phyloP scores from a whole-genome alignment of 495 filamentous ascomycete species.

The Lasiosphaeriaceae sp. region DNA sequence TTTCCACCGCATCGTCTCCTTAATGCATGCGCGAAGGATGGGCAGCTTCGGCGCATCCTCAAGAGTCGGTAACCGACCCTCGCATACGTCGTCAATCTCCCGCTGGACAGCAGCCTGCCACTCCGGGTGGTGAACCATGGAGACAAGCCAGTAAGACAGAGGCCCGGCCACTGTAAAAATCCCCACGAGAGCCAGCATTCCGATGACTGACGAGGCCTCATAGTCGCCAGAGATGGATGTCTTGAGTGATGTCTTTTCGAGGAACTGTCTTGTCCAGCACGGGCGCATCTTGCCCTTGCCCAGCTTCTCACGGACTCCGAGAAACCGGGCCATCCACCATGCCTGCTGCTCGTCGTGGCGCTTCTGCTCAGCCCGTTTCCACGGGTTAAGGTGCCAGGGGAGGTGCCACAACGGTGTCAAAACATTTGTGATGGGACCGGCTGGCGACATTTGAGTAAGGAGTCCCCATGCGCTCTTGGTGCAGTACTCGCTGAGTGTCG shows the following conservation, averaged over 20 bases:
- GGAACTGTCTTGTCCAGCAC: constrained; percentile 35
- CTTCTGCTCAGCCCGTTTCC: constrained; percentile 37
- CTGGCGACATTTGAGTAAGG: constrained; percentile 40
- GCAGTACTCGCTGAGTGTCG: constrained; percentile 30
- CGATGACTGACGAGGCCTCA: constrained; percentile 37
- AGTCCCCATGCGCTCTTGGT: constrained; percentile 37
- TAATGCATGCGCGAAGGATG: constrained; percentile 48
- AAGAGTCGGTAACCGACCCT: constrained; percentile 34
- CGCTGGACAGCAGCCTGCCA: constrained; percentile 43
- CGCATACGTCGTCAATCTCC: constrained; percentile 51
- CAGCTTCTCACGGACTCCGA: constrained; percentile 20
- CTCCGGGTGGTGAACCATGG: constrained; percentile 38
- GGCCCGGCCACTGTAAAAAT: constrained; percentile 42
- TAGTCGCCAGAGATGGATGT: constrained; percentile 35
- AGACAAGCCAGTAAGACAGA: constrained; percentile 37
- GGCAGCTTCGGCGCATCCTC: constrained; percentile 41
- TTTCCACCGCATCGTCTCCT: constrained; percentile 49
- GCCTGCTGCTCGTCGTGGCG: constrained; percentile 38
- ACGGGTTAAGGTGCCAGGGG: constrained; percentile 34
- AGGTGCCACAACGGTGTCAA: constrained; percentile 40
- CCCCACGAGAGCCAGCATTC: constrained; percentile 42
- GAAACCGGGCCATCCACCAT: constrained; percentile 36
- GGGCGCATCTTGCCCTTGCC: constrained; percentile 23
- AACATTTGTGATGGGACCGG: constrained; percentile 42
- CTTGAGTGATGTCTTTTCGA: constrained; percentile 33